Evolutionary conservation across 768 basidiomycete species (phyloP).

Genomic region (Royoungia palumana): DNA sequence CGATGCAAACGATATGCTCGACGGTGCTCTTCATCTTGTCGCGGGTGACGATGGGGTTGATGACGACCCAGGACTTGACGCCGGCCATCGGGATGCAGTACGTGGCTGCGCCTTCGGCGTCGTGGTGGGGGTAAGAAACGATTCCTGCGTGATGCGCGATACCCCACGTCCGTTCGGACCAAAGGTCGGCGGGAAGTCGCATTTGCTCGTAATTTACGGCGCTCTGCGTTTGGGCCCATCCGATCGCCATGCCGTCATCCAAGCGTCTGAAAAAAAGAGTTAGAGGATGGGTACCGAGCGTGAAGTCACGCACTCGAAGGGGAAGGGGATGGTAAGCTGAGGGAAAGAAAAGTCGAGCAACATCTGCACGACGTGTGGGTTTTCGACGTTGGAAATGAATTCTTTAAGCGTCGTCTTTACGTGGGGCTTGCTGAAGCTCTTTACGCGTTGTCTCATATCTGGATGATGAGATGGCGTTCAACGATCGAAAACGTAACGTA

Average conservation of each 20-base stretch:
- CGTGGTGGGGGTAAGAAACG: background rate
- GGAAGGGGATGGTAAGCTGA: background rate
- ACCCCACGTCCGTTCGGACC: background rate
- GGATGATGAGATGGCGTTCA: too few species aligned
- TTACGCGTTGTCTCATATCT: too few species aligned
- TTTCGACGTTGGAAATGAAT: background rate
- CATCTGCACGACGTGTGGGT: background rate
- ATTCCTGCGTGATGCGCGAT: background rate
- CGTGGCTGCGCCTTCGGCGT: background rate
- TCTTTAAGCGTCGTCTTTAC: too few species aligned
- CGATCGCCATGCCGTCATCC: background rate
- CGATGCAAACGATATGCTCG: too few species aligned
- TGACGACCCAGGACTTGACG: background rate
- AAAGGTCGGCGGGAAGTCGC: background rate
- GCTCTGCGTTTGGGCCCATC: background rate
- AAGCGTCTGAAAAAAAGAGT: too few species aligned
- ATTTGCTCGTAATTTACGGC: fast-evolving
- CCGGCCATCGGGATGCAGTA: background rate
- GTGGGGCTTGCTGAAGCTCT: too few species aligned
- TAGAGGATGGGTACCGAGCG: too few species aligned
- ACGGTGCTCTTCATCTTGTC: background rate
- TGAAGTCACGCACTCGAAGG: background rate
- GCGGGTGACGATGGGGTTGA: background rate
- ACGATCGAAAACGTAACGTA: too few species aligned
- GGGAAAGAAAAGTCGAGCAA: background rate